Conservation (phyloP, 345 rosid species). For the Heritiera fomes region DNA sequence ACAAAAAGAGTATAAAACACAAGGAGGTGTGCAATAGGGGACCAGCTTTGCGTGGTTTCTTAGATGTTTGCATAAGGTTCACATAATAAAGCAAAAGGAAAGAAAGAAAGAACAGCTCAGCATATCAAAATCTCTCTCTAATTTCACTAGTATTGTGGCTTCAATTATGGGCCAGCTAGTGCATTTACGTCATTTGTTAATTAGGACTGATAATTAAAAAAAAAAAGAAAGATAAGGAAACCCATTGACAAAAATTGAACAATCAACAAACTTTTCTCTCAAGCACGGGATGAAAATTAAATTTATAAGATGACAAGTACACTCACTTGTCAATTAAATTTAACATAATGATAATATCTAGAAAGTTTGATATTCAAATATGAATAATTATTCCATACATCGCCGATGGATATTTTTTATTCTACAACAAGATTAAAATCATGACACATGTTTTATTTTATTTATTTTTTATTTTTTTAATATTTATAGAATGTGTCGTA, state of each 20-base stretch:
- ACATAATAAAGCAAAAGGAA: slow-evolving; percentile 15
- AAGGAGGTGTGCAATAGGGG: slow-evolving; percentile 3
- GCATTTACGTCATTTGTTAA: slow-evolving; percentile 5
- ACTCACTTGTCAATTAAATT: background rate
- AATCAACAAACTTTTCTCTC: background rate
- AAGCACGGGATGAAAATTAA: background rate
- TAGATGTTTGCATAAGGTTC: slow-evolving; percentile 15
- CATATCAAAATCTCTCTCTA: background rate
- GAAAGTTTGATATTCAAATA: no score
- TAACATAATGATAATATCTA: no score
- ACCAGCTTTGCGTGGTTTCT: slow-evolving; percentile 18
- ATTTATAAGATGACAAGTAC: background rate
- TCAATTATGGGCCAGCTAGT: background rate
- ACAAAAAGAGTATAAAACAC: slow-evolving; percentile 17
- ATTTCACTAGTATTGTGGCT: background rate
- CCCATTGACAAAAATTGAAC: background rate
- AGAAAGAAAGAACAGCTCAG: background rate
- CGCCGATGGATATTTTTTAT: no score
- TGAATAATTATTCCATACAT: no score
- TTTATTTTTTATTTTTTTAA: no score
- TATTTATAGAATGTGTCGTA: no score
- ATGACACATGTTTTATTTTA: no score
- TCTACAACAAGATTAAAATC: no score
- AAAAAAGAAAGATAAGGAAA: no score
- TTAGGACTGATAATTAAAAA: background rate